Percentiles rank a stretch among this genome's conserved stretches.
These are phyloP conservation scores for Pseudogymnoascus pannorum DNA, from an alignment of 2,329 filamentous ascomycete species.

Conservation along the genomic window DNA sequence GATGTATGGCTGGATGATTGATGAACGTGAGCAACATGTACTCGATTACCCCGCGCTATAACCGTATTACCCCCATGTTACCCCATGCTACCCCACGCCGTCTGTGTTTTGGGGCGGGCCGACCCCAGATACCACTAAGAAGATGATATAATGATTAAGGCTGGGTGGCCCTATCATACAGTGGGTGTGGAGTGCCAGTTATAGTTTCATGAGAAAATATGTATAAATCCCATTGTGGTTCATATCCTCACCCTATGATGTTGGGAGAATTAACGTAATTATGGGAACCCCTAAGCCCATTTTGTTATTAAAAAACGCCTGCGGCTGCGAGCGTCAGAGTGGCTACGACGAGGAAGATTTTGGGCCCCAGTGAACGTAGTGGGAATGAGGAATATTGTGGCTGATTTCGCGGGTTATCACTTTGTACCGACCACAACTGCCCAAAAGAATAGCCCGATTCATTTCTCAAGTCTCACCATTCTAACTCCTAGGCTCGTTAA, in stretches of 20 bases:
- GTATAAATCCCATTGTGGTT: neutral
- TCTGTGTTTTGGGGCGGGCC: neutral
- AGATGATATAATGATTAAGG: slow-evolving; percentile 8
- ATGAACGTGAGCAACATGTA: neutral
- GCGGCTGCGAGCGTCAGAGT: no score
- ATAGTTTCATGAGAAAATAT: neutral
- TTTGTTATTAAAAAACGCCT: no score
- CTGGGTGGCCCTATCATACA: neutral
- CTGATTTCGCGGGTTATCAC: no score
- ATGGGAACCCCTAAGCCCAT: no score
- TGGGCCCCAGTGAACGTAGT: no score
- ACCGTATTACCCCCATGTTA: neutral
- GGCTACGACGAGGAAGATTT: no score
- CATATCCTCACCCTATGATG: no score
- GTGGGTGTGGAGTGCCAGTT: neutral
- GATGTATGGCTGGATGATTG: slow-evolving; percentile 5
- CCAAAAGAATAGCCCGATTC: no score
- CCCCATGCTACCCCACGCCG: neutral
- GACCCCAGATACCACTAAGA: slow-evolving; percentile 6
- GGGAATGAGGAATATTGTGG: no score
- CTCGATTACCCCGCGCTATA: slow-evolving; percentile 2
- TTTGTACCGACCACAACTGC: no score
- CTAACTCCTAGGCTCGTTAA: neutral
- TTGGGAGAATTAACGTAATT: no score
- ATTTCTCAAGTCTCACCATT: neutral